Conservation (phyloP, 345 rosid species). For the Camelina neglecta region DNA sequence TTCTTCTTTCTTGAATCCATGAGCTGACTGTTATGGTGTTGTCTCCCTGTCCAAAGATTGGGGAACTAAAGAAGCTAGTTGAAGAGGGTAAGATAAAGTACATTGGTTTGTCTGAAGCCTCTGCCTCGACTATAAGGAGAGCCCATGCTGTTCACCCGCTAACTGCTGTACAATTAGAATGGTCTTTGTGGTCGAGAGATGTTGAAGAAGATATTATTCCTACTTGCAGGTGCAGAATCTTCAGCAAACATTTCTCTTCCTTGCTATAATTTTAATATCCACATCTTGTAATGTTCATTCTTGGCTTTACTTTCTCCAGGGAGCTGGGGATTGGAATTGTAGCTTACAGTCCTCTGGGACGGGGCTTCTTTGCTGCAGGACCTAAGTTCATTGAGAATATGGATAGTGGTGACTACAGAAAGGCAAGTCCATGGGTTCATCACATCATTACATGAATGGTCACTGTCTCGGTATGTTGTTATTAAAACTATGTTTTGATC, state of each 20-base stretch:
- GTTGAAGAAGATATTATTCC: constrained; percentile 64
- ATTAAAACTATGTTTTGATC: not conserved
- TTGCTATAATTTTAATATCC: not conserved
- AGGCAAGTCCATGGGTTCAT: constrained; percentile 39
- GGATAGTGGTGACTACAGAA: constrained; percentile 46
- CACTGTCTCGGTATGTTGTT: not conserved
- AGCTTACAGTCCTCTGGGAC: constrained; percentile 68
- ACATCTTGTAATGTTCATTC: not conserved
- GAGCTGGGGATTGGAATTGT: constrained; percentile 79
- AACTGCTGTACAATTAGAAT: constrained; percentile 64
- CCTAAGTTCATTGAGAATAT: constrained; percentile 52
- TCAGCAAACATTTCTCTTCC: not conserved
- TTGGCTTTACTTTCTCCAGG: constrained; percentile 37
- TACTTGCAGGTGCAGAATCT: constrained; percentile 13
- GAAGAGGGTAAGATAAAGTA: constrained; percentile 72
- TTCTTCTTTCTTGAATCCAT: not conserved
- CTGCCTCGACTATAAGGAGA: constrained; percentile 68
- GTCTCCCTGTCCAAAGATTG: constrained; percentile 31
- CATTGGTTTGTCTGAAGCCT: constrained; percentile 68
- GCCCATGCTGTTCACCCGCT: constrained; percentile 68
- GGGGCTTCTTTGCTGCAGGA: constrained; percentile 63
- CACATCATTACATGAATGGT: not conserved
- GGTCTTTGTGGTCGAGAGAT: constrained; percentile 76
- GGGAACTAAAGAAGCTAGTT: constrained; percentile 67
- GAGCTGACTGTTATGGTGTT: not conserved